Percentiles rank a stretch among this genome's conserved stretches.
phyloP scores from a whole-genome alignment of 2,329 filamentous ascomycete genomes.

The Pseudovirgaria hyperparasitica region DNA sequence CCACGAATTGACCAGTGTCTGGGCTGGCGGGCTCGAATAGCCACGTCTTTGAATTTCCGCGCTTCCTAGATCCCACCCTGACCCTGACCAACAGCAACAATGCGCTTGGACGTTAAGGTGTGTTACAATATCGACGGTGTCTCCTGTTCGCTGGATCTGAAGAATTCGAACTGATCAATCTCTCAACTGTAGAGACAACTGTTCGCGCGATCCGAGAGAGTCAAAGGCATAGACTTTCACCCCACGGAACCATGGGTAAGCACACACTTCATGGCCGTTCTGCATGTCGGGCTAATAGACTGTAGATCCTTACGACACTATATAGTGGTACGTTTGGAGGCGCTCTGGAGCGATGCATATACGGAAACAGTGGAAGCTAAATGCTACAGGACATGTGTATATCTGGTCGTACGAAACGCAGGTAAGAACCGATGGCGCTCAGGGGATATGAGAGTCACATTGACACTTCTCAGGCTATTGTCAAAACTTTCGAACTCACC shows the following conservation, averaged over 20 bases:
- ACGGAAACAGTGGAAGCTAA: slow-evolving; percentile 12
- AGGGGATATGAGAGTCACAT: slow-evolving; percentile 1
- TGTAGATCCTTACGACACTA: slow-evolving; percentile 68
- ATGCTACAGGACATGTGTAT: slow-evolving; percentile 74
- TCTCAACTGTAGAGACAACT: slow-evolving; percentile 53
- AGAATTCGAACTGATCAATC: slow-evolving; percentile 21
- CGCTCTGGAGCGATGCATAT: slow-evolving; percentile 3
- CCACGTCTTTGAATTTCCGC: neutral
- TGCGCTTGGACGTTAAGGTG: slow-evolving; percentile 36
- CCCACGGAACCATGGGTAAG: slow-evolving; percentile 88
- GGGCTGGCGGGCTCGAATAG: neutral
- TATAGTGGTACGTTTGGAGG: slow-evolving; percentile 61
- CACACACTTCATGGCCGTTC: slow-evolving; percentile 1
- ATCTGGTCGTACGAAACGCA: slow-evolving; percentile 99
- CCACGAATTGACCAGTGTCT: too few relatives aligned
- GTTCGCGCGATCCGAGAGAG: slow-evolving; percentile 83
- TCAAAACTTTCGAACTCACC: slow-evolving; percentile 98
- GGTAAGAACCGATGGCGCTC: slow-evolving; percentile 21
- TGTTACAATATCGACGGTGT: slow-evolving; percentile 3
- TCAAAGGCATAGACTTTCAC: slow-evolving; percentile 90
- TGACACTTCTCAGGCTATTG: slow-evolving; percentile 50
- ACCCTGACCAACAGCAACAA: slow-evolving; percentile 17
- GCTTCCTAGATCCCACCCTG: slow-evolving; percentile 8
- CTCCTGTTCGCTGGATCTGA: neutral
- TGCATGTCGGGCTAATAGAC: slow-evolving; percentile 12